Base-by-base conservation (phyloP, 179 eudicot genomes). In the Carnegiea gigantea region DNA sequence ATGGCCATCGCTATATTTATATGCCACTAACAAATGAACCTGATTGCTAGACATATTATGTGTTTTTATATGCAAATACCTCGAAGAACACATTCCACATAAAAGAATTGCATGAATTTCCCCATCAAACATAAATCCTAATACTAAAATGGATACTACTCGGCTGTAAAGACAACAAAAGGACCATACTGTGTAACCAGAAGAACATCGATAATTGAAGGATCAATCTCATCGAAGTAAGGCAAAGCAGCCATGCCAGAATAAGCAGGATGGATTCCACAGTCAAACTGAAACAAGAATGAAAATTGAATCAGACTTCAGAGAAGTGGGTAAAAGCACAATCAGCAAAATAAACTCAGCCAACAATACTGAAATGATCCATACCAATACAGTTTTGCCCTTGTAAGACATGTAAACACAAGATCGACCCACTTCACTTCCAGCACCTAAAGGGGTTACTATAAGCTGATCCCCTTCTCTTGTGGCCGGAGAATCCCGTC, bases 231-330 rank as follows among this genome's bases (percentile, higher is more conserved):
- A 78, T 95, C 99, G 54, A 95, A 95, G 86, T 95, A 95, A 0
- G 99, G 99, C 88, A 95, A 86, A 62, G 97, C 98, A 77, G 99
- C 92, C 95, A 95, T 95, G 48, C 99, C 99, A 48, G 99, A 91
- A 86, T 88, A 95, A 24, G 90, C 99, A 28, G 98, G 99, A 84
- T 95, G 98, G 87, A 95, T 95, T 51, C 99, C 99, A 86, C 99
- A 95, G 74, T 94, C 99, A 86, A 95, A 95, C 98, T 93, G 90
- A 5, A 85, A 30, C 33, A 68, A 12, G 18, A 40, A 62, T 15
- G 60, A 14, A 71, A 9, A 26, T 11, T 59, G 17, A 71, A 46
- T 49, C 12, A 14, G 21, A 40, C 57, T 51, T 51, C 7, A 57
- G 14, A 48, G 1, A 48, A 48, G 14, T 48, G 53, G 15, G 53